These are phyloP conservation scores for Ceriops tagal DNA, from an alignment of 345 rosid genomes.

Conservation along the genomic window DNA sequence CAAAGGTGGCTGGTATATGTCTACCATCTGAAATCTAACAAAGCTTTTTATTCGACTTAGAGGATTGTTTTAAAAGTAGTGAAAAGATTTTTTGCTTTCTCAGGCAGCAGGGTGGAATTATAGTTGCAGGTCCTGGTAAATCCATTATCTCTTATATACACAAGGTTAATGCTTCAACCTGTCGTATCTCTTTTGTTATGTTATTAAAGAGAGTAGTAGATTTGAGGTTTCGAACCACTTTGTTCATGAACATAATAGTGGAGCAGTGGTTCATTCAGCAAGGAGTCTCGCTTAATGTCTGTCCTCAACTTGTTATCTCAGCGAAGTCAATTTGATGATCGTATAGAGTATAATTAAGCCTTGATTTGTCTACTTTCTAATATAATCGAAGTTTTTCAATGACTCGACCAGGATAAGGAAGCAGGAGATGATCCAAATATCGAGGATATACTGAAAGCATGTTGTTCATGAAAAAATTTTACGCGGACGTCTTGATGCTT, in stretches of 20 bases:
- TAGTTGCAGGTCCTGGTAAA: conserved; percentile 91
- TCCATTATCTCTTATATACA: conserved; percentile 70
- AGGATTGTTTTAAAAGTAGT: not conserved
- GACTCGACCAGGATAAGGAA: conserved; percentile 69
- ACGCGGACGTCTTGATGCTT: not conserved
- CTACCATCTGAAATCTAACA: conserved; percentile 3
- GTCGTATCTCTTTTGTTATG: not conserved
- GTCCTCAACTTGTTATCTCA: no score
- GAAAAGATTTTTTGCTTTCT: not conserved
- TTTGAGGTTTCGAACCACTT: not conserved
- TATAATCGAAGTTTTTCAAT: conserved; percentile 3
- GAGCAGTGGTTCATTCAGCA: no score
- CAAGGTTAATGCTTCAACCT: conserved; percentile 44
- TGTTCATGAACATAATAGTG: not conserved
- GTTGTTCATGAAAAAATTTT: conserved; percentile 50
- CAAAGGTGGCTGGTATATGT: conserved; percentile 89
- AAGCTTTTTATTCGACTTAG: no score
- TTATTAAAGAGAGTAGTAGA: not conserved
- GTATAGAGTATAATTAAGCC: no score
- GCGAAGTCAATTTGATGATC: no score
- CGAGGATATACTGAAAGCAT: conserved; percentile 63
- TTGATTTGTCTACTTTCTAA: no score
- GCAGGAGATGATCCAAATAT: conserved; percentile 86
- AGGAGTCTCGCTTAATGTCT: no score
- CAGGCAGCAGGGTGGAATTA: conserved; percentile 95